Evolutionary conservation across 2,329 filamentous ascomycete genomes (phyloP).

Genomic region (Akanthomyces muscarius): DNA sequence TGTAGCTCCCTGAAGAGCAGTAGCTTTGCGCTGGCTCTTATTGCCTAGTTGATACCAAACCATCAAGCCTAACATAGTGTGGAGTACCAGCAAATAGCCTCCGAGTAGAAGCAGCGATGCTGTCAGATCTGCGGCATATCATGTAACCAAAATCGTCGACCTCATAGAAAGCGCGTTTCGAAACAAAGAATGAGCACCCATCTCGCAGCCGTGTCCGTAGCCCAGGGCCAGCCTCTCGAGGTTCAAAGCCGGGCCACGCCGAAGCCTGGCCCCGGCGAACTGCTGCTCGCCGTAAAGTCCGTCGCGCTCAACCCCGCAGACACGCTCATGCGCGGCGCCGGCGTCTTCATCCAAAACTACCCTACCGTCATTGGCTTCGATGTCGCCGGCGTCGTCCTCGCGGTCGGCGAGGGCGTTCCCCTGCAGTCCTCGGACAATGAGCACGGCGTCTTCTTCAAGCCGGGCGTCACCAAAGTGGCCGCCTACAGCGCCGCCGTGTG

Average conservation of each 20-base stretch:
- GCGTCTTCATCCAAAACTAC: slow-evolving; percentile 37
- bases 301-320: slow-evolving; percentile 48
- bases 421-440: slow-evolving; percentile 16
- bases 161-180: too few relatives aligned
- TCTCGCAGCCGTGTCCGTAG: slow-evolving; percentile 35
- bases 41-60: too few relatives aligned
- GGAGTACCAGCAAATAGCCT: too few relatives aligned
- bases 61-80: too few relatives aligned
- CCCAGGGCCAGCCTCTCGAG: slow-evolving; percentile 35
- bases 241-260: slow-evolving; percentile 38
- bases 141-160: too few relatives aligned
- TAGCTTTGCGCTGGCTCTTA: too few relatives aligned
- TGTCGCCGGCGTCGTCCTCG: slow-evolving; percentile 39
- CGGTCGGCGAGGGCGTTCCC: slow-evolving; percentile 38
- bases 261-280: slow-evolving; percentile 41
- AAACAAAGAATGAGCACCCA: slow-evolving; percentile 33
- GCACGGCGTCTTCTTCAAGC: slow-evolving; percentile 24
- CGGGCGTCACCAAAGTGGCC: slow-evolving; percentile 35
- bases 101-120: too few relatives aligned
- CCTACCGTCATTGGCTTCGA: slow-evolving; percentile 43
- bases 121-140: too few relatives aligned
- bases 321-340: slow-evolving; percentile 36
- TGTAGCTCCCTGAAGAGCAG: too few relatives aligned
- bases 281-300: slow-evolving; percentile 45
- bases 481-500: slow-evolving; percentile 39